Conservation (phyloP, 106 monocot genomes). For the Allium cepa region DNA sequence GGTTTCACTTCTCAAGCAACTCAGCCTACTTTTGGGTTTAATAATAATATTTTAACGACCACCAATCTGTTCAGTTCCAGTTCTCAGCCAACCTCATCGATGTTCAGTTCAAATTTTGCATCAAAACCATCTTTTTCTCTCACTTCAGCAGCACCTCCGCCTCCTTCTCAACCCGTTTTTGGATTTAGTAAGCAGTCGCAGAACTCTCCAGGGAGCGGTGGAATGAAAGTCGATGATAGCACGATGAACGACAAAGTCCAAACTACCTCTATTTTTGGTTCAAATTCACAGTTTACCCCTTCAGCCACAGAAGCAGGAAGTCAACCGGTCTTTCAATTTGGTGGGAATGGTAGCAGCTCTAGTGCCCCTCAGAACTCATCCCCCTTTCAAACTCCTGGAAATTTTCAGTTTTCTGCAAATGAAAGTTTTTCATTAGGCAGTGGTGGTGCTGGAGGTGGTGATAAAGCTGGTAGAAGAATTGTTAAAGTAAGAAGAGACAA, state of each 20-base stretch:
- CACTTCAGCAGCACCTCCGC: background rate
- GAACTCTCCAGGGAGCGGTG: slow-evolving; percentile 40
- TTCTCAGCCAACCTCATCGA: slow-evolving; percentile 6
- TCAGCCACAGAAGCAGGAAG: slow-evolving; percentile 16
- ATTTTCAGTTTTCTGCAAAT: slow-evolving; percentile 33
- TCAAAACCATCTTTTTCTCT: background rate
- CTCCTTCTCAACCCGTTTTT: slow-evolving; percentile 3
- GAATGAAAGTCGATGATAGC: slow-evolving; percentile 71
- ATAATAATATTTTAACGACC: no score
- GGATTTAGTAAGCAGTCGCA: slow-evolving; percentile 6
- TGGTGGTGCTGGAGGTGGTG: slow-evolving; percentile 25
- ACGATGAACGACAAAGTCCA: slow-evolving; percentile 61
- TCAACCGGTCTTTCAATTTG: slow-evolving; percentile 38
- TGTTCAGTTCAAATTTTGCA: no score
- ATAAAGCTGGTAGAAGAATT: slow-evolving; percentile 29
- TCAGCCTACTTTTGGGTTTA: no score
- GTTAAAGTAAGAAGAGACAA: slow-evolving; percentile 33
- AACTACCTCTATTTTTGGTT: slow-evolving; percentile 25
- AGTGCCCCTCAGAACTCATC: slow-evolving; percentile 21
- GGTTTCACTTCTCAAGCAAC: no score
- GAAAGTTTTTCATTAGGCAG: slow-evolving; percentile 58
- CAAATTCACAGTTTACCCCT: slow-evolving; percentile 25
- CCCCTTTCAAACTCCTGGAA: slow-evolving; percentile 36
- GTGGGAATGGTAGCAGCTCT: slow-evolving; percentile 10
- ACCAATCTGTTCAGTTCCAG: slow-evolving; percentile 11